Evolutionary conservation across 2,329 filamentous ascomycete species (phyloP), one percentile per base, ranked within the genome.

Genomic region (Phoma sp.): DNA sequence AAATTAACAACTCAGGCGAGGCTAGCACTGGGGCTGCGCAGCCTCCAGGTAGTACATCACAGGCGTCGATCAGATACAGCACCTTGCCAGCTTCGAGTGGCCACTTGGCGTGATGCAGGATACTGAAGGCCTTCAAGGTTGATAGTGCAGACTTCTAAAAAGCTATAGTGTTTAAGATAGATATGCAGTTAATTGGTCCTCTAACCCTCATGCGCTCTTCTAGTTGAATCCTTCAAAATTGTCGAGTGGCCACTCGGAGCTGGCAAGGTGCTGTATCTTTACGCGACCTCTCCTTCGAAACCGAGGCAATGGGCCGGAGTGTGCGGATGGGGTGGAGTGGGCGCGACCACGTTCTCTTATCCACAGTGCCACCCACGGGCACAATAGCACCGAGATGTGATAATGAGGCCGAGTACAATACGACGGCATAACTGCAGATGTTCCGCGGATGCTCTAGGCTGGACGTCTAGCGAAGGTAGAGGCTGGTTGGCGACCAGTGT

Each of bases 361-460:
- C 22, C 23, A 39, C 33, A 35, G 25, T 18, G 18, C 18, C 18
- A 18, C 18, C 18, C 18, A 25, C 10, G 24, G 38, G 38, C 29
- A 22, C n/a, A 48, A 43, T 40, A 49, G 40, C 23, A 46, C 52
- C 52, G 52, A 54, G 36, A 40, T 27, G 4, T 30, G 23, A 45
- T 14, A 54, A 24, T 46, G 52, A 41, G 41, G 33, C 52, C 46
- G 46, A 55, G 35, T 9, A 29, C 13, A 14, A 46, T 25, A 46
- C n/a, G 46, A 46, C 24, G 36, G 52, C 36, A 46, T 23, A n/a
- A 24, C 30, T 24, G 36, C 27, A 48, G 4, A 44, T 14, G 29
- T 18, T 40, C 37, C 22, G 32, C 25, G 13, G 24, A 42, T 27
- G 45, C 43, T 41, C 36, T 23, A 14, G 41, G 25, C 30, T 14